Evolutionary conservation across 1,284 basidiomycete species (phyloP), one percentile per base, ranked within the genome.

Genomic region (Cutaneotrichosporon spelunceum): DNA sequence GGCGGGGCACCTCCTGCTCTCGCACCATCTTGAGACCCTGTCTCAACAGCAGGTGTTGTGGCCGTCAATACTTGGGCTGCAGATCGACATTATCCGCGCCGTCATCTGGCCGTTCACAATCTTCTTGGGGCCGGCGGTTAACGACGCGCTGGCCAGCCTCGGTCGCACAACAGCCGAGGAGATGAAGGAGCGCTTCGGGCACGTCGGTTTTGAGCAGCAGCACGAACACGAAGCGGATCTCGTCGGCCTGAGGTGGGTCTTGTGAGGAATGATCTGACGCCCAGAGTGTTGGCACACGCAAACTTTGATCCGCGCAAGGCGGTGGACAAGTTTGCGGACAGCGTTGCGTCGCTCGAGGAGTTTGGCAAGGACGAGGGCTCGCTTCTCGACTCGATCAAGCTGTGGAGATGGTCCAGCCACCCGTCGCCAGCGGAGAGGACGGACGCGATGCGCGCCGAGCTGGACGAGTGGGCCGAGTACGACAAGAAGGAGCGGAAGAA

Each of bases 161-260:
- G 89, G 89, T 27, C 87, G 87, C 72, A 82, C 87, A 2, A 86
- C 89, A 4, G 85, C 87, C 7, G 84, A 86, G 5, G 90, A 92
- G 70, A 79, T 93, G 57, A 81, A 83, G 39, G 87, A 86, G 71
- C 76, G 88, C 10, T 76, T 72, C 57, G 86, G 87, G 23, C 72
- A 79, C 11, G 69, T 79, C 29, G 77, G 78, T 67, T 89, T 87
- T 30, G 89, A 85, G 65, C 81, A 85, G 68, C 83, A 83, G 48
- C 89, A 93, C 73, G 91, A 93, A 76, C 85, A 89, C 39, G 92
- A 94, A 74, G 92, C 92, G 1, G 92, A 94, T 74, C 79, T 91
- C n/a, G 89, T 92, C 23, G 92, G 90, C 13, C 83, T 88, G 10
- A 81, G 89, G 88, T 89, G 59, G 62, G 82, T 68, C 13, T 36